Percentiles rank a stretch among this genome's conserved stretches.
Evolutionary conservation across 768 basidiomycete genomes (phyloP).

Genomic region (Calvatia gigantea): DNA sequence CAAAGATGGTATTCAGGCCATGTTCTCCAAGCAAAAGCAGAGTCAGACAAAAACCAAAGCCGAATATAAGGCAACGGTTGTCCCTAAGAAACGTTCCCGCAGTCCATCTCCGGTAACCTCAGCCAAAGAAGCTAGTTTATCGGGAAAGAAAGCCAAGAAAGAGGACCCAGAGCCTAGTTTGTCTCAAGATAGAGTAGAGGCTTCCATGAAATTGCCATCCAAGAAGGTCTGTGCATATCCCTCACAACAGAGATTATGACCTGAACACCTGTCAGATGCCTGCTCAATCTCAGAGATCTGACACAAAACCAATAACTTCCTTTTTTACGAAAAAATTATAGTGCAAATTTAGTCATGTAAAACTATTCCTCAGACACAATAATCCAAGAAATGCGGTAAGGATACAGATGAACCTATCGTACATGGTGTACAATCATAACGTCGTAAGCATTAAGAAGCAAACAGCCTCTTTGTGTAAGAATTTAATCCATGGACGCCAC

Average conservation of each 20-base stretch:
- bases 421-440: not conserved
- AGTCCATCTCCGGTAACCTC: not conserved
- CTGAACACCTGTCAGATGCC: not conserved
- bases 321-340: slow-evolving; percentile 4
- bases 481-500: slow-evolving; percentile 93
- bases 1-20: slow-evolving; percentile 82
- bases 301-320: slow-evolving; percentile 7
- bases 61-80: not conserved
- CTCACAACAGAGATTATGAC: not conserved
- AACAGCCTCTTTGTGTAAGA: slow-evolving; percentile 45
- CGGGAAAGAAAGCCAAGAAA: not conserved
- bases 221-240: not conserved
- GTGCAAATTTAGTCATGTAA: not conserved
- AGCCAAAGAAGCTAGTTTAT: not conserved
- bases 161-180: not conserved
- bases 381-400: not conserved
- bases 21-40: slow-evolving; percentile 66
- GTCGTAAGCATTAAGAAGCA: not conserved
- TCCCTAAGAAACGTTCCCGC: not conserved
- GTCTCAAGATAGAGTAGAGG: not conserved
- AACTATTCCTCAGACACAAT: not conserved
- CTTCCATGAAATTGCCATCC: slow-evolving; percentile 1
- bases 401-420: slow-evolving; percentile 1
- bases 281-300: not conserved
- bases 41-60: not conserved